Evolutionary conservation across 305 asterid genomes (phyloP).

Genomic region (Rubia tinctorum): DNA sequence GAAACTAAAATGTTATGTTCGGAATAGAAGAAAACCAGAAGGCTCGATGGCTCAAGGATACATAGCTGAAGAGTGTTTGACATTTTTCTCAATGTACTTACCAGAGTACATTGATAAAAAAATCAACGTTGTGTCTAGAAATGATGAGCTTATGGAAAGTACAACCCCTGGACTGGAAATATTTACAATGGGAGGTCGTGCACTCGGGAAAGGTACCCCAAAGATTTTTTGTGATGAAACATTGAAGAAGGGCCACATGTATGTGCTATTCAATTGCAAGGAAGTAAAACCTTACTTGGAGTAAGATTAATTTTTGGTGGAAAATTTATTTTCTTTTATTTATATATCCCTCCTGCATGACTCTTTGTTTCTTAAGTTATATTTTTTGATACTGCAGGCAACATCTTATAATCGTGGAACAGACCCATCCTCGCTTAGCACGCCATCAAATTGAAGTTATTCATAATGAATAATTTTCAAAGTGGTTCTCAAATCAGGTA

Average conservation of each 20-base stretch:
- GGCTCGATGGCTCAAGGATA: background rate
- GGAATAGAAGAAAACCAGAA: background rate
- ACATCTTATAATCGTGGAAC: background rate
- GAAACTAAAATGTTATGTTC: background rate
- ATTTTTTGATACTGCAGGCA: background rate
- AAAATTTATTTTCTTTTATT: background rate
- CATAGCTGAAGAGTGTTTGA: background rate
- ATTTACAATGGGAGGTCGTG: background rate
- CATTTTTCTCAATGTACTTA: background rate
- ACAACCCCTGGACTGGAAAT: background rate
- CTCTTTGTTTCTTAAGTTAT: background rate
- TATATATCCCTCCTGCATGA: too few relatives aligned
- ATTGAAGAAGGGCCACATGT: background rate
- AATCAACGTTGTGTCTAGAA: background rate
- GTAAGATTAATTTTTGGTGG: background rate
- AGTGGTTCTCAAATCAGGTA: constrained; percentile 18
- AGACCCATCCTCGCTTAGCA: background rate
- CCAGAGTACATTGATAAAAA: background rate
- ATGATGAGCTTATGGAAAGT: background rate
- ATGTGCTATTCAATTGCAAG: background rate
- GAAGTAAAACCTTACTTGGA: background rate
- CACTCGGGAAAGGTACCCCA: background rate
- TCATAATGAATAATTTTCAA: constrained; percentile 15
- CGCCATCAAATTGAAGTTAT: constrained; percentile 10
- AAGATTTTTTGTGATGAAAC: background rate